These are phyloP conservation scores for Lachancea sp. DNA, from an alignment of 805 yeast genomes.

Conservation along the genomic window DNA sequence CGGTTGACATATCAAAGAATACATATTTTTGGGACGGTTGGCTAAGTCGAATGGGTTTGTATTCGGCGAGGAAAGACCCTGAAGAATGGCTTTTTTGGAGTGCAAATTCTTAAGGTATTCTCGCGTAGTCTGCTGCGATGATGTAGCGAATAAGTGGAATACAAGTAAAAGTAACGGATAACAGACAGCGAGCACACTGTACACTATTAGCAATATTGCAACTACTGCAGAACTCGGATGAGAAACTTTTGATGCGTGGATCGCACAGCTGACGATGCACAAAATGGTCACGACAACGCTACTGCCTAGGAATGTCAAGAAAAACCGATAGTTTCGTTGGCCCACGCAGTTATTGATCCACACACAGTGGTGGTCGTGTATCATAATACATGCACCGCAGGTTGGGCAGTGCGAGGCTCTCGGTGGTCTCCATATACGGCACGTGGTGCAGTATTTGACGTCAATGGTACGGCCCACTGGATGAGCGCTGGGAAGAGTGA, in stretches of 20 bases:
- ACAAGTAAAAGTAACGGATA: slow-evolving; percentile 52
- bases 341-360: slow-evolving; percentile 77
- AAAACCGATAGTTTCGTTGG: slow-evolving; percentile 59
- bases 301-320: slow-evolving; percentile 44
- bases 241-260: slow-evolving; percentile 19
- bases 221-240: slow-evolving; percentile 29
- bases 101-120: slow-evolving; percentile 54
- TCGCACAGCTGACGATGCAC: slow-evolving; percentile 19
- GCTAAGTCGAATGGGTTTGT: slow-evolving; percentile 36
- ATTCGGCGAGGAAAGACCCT: slow-evolving; percentile 18
- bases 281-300: slow-evolving; percentile 30
- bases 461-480: slow-evolving; percentile 20
- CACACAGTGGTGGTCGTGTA: slow-evolving; percentile 65
- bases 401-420: slow-evolving; percentile 67
- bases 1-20: slow-evolving; percentile 32
- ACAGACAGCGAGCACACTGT: slow-evolving; percentile 38
- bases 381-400: slow-evolving; percentile 57
- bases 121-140: slow-evolving; percentile 61
- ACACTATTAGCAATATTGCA: slow-evolving; percentile 48
- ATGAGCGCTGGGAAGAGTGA: slow-evolving; percentile 41
- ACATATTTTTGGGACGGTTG: slow-evolving; percentile 29
- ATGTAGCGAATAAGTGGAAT: slow-evolving; percentile 49
- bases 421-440: slow-evolving; percentile 72
- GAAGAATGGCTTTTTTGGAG: slow-evolving; percentile 31
- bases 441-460: slow-evolving; percentile 56